These are phyloP conservation scores for Saccharomycopsis fodiens DNA, from an alignment of 805 yeast species.

Conservation along the genomic window DNA sequence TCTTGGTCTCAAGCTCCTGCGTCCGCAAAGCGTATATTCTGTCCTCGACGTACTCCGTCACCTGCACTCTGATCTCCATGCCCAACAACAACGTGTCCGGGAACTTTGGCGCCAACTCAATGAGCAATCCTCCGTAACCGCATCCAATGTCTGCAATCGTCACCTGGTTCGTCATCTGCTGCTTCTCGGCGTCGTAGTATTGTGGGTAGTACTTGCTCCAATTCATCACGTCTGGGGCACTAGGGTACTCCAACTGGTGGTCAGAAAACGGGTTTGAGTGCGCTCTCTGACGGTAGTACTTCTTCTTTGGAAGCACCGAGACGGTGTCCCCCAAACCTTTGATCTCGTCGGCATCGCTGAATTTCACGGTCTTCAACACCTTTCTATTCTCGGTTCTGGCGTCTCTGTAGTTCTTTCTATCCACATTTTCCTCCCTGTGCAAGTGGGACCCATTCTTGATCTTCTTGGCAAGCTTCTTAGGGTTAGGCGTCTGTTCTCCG, in stretches of 20 bases:
- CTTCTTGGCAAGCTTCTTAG: constrained; percentile 6
- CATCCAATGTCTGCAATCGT: constrained; percentile 96
- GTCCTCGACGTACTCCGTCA: constrained; percentile 94
- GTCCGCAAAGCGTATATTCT: constrained; percentile 82
- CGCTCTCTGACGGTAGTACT: constrained; percentile 92
- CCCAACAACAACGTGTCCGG: constrained; percentile 76
- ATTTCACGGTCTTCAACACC: constrained; percentile 37
- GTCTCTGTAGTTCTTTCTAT: constrained; percentile 43
- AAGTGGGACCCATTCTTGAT: constrained; percentile 16
- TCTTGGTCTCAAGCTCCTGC: constrained; percentile 30
- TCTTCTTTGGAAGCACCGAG: constrained; percentile 65
- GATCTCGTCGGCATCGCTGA: constrained; percentile 28
- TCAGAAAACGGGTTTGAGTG: constrained; percentile 97
- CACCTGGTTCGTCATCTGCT: constrained; percentile 42
- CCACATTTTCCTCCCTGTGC: constrained; percentile 11
- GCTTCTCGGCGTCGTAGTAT: constrained; percentile 29
- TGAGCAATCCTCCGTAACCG: constrained; percentile 90
- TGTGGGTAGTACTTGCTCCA: constrained; percentile 77
- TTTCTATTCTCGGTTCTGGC: constrained; percentile 38
- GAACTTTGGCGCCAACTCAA: constrained; percentile 69
- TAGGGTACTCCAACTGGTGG: constrained; percentile 85
- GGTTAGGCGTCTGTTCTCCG: constrained; percentile 19
- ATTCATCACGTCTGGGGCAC: constrained; percentile 74
- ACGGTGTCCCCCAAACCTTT: constrained; percentile 24
- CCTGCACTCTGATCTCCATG: constrained; percentile 97